Evolutionary conservation across 2,329 filamentous ascomycete genomes (phyloP).

Genomic region (Onygenales sp.): DNA sequence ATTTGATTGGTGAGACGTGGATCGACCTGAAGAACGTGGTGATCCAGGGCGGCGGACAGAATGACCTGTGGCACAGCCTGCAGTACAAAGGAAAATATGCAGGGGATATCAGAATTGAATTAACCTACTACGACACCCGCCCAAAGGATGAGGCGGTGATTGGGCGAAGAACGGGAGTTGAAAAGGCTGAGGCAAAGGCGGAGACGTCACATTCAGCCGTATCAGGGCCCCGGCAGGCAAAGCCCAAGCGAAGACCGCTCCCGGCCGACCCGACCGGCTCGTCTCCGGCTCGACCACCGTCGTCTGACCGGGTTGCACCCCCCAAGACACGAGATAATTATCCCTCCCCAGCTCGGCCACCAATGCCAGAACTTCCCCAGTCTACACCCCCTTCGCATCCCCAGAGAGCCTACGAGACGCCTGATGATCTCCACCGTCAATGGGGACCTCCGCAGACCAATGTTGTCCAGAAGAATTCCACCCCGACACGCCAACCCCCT

Average conservation of each 20-base stretch:
- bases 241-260: conserved; percentile 69
- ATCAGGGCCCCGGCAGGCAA: conserved; percentile 43
- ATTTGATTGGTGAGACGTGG: conserved; percentile 91
- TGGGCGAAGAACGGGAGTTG: conserved; percentile 44
- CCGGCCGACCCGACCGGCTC: conserved; percentile 62
- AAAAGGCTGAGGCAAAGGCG: conserved; percentile 25
- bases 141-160: conserved; percentile 64
- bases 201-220: conserved; percentile 16
- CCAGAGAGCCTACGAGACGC: conserved; percentile 20
- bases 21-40: conserved; percentile 75
- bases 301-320: background rate
- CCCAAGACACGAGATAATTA: background rate
- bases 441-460: conserved; percentile 3
- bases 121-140: conserved; percentile 89
- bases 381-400: conserved; percentile 19
- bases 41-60: conserved; percentile 80
- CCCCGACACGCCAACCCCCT: background rate
- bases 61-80: conserved; percentile 82
- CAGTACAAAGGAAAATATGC: conserved; percentile 90
- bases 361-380: conserved; percentile 4
- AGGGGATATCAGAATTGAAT: conserved; percentile 85
- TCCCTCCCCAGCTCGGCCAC: background rate
- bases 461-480: background rate
- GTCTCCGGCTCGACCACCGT: conserved; percentile 38
- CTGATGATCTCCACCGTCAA: conserved; percentile 15